Conservation (phyloP, 768 basidiomycete genomes). For the Royoungia palumana region DNA sequence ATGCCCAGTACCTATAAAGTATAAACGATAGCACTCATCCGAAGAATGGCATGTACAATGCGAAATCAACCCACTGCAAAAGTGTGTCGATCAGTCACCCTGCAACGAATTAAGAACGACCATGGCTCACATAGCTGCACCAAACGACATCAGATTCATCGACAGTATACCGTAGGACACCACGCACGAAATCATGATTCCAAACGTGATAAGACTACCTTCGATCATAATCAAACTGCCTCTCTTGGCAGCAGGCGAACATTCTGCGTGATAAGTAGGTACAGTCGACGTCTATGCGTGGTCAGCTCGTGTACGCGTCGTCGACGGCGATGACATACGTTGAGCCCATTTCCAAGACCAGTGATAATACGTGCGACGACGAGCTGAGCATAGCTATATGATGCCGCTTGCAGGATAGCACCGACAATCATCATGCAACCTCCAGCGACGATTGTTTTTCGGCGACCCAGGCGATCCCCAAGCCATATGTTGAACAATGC, state of each 20-base stretch:
- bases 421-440: constrained; percentile 60
- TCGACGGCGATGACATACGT: constrained; percentile 33
- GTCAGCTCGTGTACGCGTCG: not conserved
- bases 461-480: constrained; percentile 57
- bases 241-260: constrained; percentile 54
- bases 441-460: constrained; percentile 55
- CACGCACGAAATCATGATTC: constrained; percentile 59
- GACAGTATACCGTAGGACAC: not conserved
- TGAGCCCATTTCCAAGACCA: constrained; percentile 64
- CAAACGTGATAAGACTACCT: constrained; percentile 60
- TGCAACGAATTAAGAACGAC: not conserved
- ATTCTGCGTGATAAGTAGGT: constrained; percentile 64
- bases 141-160: not conserved
- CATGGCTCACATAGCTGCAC: constrained; percentile 21
- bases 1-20: constrained; percentile 45
- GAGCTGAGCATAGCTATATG: constrained; percentile 58
- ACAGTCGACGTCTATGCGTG: constrained; percentile 56
- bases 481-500: constrained; percentile 62
- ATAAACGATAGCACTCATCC: not conserved
- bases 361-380: constrained; percentile 59
- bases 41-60: constrained; percentile 38
- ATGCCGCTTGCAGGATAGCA: constrained; percentile 55
- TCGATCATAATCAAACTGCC: constrained; percentile 66
- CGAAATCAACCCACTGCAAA: constrained; percentile 60
- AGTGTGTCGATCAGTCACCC: constrained; percentile 3